A percentile compares a stretch with the other conserved stretches of the same genome.
These are phyloP conservation scores for Fusarium nelsonii DNA, from an alignment of 2,329 filamentous ascomycete species.

Conservation along the genomic window DNA sequence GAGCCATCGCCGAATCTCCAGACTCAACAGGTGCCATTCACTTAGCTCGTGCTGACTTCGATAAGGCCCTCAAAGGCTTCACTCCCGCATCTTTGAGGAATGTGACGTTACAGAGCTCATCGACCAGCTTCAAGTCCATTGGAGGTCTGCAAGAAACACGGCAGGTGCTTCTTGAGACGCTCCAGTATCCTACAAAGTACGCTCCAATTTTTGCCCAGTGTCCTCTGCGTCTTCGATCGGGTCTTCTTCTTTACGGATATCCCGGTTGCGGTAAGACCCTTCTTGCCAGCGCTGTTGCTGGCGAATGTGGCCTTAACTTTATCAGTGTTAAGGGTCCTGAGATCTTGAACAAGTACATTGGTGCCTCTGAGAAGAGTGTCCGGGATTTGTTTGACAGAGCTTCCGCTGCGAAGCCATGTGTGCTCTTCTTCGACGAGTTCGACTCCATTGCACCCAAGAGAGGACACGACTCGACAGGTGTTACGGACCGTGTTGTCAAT, in stretches of 20 bases:
- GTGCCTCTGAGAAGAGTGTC: conserved; percentile 95
- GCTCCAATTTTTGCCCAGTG: conserved; percentile 98
- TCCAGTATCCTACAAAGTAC: conserved; percentile 98
- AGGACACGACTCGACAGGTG: conserved; percentile 95
- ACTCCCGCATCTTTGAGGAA: conserved; percentile 95
- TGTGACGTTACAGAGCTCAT: conserved; percentile 92
- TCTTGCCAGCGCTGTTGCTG: conserved; percentile 94
- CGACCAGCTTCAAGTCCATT: conserved; percentile 91
- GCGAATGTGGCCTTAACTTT: conserved; percentile 97
- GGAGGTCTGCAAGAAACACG: conserved; percentile 89
- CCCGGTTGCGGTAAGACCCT: conserved; percentile 97
- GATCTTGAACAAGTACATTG: conserved; percentile 99
- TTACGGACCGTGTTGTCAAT: conserved; percentile 98
- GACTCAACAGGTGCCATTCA: conserved; percentile 65
- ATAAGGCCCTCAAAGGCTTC: conserved; percentile 87
- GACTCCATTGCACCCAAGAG: conserved; percentile 97
- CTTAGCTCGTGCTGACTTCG: conserved; percentile 82
- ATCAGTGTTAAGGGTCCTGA: conserved; percentile 98
- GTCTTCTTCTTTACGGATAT: conserved; percentile 91
- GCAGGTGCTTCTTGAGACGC: conserved; percentile 90
- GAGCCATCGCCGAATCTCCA: conserved; percentile 73
- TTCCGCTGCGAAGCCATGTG: conserved; percentile 88
- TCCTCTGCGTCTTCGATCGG: conserved; percentile 92
- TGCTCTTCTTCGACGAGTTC: conserved; percentile 99
- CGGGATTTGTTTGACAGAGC: conserved; percentile 95